Evolutionary conservation across 805 yeast genomes (phyloP).

Genomic region (Yarrowia yakushimensis): DNA sequence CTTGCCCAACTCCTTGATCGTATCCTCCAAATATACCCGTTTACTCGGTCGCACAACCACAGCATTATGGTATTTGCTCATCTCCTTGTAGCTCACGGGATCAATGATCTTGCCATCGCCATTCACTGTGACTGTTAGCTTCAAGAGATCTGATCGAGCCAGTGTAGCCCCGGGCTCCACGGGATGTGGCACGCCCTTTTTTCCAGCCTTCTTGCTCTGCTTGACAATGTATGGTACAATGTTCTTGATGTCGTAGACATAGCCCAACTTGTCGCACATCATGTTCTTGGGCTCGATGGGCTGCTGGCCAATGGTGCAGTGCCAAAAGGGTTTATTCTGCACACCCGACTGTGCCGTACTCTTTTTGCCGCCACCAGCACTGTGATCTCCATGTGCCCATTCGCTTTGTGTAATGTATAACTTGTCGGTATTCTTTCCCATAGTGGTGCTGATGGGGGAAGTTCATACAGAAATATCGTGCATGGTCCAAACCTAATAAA

Average conservation of each 20-base stretch:
- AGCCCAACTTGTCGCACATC: slow-evolving; percentile 35
- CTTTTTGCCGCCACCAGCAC: slow-evolving; percentile 34
- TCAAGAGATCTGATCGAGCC: slow-evolving; percentile 30
- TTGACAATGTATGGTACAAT: slow-evolving; percentile 34
- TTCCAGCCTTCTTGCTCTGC: slow-evolving; percentile 28
- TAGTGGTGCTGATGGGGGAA: slow-evolving; percentile 4
- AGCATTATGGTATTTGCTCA: slow-evolving; percentile 32
- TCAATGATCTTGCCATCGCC: slow-evolving; percentile 35
- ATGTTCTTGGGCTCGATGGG: slow-evolving; percentile 34
- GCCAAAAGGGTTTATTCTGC: slow-evolving; percentile 34
- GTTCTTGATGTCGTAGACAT: slow-evolving; percentile 37
- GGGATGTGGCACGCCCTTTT: slow-evolving; percentile 12
- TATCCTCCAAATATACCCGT: slow-evolving; percentile 36
- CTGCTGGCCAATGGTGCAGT: slow-evolving; percentile 37
- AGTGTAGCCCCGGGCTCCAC: slow-evolving; percentile 30
- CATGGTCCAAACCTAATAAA: neutral
- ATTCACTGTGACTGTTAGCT: slow-evolving; percentile 33
- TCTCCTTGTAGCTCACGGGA: slow-evolving; percentile 38
- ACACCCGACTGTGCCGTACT: slow-evolving; percentile 1
- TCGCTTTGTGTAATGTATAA: slow-evolving; percentile 39
- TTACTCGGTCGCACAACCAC: slow-evolving; percentile 36
- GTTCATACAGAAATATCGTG: neutral
- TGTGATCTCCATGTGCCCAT: slow-evolving; percentile 36
- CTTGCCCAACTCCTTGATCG: slow-evolving; percentile 35
- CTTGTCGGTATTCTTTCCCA: slow-evolving; percentile 42